Evolutionary conservation across 352 stramenopile species (phyloP).

Genomic region (Globisporangium apiculatum): DNA sequence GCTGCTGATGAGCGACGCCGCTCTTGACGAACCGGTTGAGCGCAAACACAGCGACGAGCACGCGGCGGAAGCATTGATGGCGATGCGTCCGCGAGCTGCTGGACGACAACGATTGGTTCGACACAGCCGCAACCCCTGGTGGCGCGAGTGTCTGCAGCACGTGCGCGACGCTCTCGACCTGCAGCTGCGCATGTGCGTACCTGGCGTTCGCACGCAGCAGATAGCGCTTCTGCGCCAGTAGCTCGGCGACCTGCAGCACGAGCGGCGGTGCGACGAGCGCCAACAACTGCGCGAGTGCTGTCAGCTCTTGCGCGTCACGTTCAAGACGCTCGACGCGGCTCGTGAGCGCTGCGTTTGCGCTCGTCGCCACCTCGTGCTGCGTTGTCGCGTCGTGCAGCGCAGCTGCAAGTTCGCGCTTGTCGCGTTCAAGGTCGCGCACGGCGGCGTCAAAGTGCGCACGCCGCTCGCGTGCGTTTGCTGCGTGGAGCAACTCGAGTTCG

Average conservation of each 20-base stretch:
- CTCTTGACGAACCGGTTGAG: constrained; percentile 45
- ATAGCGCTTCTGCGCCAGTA: constrained; percentile 52
- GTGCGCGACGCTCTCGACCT: constrained; percentile 55
- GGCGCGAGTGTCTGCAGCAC: constrained; percentile 56
- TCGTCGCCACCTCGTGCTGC: constrained; percentile 11
- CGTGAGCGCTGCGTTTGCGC: constrained; percentile 20
- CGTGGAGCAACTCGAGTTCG: constrained; percentile 41
- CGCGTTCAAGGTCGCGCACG: constrained; percentile 25
- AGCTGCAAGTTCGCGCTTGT: constrained; percentile 24
- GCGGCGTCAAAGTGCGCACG: constrained; percentile 26
- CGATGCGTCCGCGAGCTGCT: background rate
- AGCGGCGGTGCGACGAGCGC: constrained; percentile 45
- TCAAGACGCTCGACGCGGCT: constrained; percentile 26
- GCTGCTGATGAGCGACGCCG: constrained; percentile 4
- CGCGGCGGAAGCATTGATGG: constrained; percentile 33
- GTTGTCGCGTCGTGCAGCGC: constrained; percentile 20
- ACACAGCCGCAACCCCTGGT: constrained; percentile 8
- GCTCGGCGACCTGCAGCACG: constrained; percentile 60
- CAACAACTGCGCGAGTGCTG: constrained; percentile 48
- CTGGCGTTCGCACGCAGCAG: constrained; percentile 42
- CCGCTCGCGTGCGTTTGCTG: constrained; percentile 26
- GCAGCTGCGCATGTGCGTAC: constrained; percentile 28
- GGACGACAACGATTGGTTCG: constrained; percentile 1
- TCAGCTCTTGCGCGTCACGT: constrained; percentile 34
- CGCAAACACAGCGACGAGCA: constrained; percentile 61